Evolutionary conservation across 805 yeast genomes (phyloP), one percentile per base, ranked within the genome.

Genomic region (Lipomyces spencermartinsiae): DNA sequence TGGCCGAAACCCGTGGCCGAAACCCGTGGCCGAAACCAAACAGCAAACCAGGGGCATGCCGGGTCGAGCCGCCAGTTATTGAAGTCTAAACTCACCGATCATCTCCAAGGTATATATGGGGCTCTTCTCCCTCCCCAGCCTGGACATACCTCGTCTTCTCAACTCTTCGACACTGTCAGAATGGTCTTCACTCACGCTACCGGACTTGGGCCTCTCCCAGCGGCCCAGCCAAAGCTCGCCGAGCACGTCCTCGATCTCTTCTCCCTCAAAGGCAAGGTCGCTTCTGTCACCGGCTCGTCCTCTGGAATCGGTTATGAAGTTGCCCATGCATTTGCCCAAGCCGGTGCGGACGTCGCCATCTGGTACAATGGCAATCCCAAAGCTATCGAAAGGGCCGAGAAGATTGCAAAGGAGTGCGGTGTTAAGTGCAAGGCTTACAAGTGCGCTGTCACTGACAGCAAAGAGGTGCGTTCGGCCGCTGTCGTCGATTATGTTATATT

Each of bases 311-410:
- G 87, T 0, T 81, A 80, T 35, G 84, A 82, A 57, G 80, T 84
- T 53, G 85, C 84, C 31, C 74, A 76, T 43, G 86, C 84, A 25
- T 77, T 84, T 55, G 87, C 86, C 2, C 80, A 80, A 62, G 79
- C 83, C 3, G 97, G 97, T 62, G 97, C 96, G 9, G 89, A 89
- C 70, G 86, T 92, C 43, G 91, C 91, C 59, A 82, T 88, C 73
- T 87, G 90, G 87, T 87, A 84, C 82, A 86, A 85, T 77, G 81
- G 86, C 67, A 84, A 83, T 73, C 87, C 89, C 9, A 59, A 63
- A 54, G 85, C 90, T n/a, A 86, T 85, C 61, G 88, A 84, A 64
- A 85, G 85, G 74, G 92, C 92, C 19, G 83, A 82, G 73, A 80
- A 77, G 39, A 80, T 90, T 19, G 80, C 87, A 16, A 75, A 82